Conservation (phyloP, 495 filamentous ascomycete species). For the Penicillium cataractarum region DNA sequence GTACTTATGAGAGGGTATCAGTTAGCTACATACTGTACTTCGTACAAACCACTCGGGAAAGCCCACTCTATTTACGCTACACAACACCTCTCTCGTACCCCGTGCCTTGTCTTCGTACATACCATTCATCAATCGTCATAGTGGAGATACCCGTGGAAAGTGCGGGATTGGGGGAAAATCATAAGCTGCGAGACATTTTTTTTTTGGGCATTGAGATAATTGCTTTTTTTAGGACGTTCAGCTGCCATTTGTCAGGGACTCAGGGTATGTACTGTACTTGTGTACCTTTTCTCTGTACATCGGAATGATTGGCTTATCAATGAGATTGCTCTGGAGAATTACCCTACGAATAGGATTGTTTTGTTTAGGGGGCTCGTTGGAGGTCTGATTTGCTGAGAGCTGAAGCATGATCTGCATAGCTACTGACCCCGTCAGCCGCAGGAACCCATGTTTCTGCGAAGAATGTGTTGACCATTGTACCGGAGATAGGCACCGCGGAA, state of each 20-base stretch:
- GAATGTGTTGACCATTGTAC: constrained; percentile 8
- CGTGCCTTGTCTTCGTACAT: neutral
- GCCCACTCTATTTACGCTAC: neutral
- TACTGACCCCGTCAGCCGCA: neutral
- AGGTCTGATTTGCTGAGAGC: neutral
- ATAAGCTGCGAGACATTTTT: constrained; percentile 29
- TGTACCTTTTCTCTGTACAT: neutral
- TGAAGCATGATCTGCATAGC: constrained; percentile 4
- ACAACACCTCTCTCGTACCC: neutral
- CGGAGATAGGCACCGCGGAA: constrained; percentile 12
- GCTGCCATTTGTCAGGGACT: neutral
- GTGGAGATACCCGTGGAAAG: constrained; percentile 12
- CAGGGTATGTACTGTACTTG: too few species aligned
- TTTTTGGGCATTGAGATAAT: neutral
- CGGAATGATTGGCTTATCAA: constrained; percentile 7
- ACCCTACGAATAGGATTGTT: constrained; percentile 3
- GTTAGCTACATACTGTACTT: neutral
- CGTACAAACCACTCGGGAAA: neutral
- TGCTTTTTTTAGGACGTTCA: neutral
- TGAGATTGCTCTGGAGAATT: neutral
- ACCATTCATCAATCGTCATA: too few species aligned
- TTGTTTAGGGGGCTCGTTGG: constrained; percentile 6
- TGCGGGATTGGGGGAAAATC: constrained; percentile 34
- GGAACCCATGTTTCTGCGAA: constrained; percentile 22
- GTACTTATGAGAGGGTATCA: too few species aligned